Evolutionary conservation across 345 rosid genomes (phyloP), one percentile per base, ranked within the genome.

Genomic region (Pistacia vera): DNA sequence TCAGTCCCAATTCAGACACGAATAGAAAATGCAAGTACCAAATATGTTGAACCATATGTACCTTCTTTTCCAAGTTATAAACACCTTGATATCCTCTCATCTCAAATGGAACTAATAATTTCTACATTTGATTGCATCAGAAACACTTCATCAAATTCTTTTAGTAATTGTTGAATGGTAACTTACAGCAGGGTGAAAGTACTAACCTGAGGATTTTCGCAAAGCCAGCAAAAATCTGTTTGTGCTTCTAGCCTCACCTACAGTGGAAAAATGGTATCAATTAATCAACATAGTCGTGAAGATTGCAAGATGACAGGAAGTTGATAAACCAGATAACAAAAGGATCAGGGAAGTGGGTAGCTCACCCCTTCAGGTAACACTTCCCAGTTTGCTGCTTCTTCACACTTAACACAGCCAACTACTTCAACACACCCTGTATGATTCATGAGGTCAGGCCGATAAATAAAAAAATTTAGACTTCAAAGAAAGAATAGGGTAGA

Each of bases 31-130:
- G 12, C 11, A 51, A 44, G 51, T 63, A 65, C 54, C 35, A 44
- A 49, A 25, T 38, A 0, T 74, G 36, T 22, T 36, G 57, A 7
- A 66, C 6, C 20, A 38, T 13, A 51, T 12, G 46, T 85, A 93
- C 99, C 98, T 90, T 96, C 78, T 81, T 96, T 86, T 93, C 98
- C 89, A 96, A 79, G 89, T 96, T 96, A 85, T 90, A 96, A 74
- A 93, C 92, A 35, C 96, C 76, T 68, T 96, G 97, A 83, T 63
- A 88, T 14, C 97, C 99, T 48, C 98, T 86, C 99, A 96, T 93
- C 90, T 96, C 99, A 75, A 93, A 96, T 35, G 98, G 99, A 76
- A 96, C 72, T 65, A 93, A 60, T 78, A 96, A 77, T 85, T 84
- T 93, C 98, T 96, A 81, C 49, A 80, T 62, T 22, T 36, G 2